Percentiles rank a stretch among this genome's conserved stretches.
Conservation (phyloP, 2,329 filamentous ascomycete species). For the Alternaria arbusti region DNA sequence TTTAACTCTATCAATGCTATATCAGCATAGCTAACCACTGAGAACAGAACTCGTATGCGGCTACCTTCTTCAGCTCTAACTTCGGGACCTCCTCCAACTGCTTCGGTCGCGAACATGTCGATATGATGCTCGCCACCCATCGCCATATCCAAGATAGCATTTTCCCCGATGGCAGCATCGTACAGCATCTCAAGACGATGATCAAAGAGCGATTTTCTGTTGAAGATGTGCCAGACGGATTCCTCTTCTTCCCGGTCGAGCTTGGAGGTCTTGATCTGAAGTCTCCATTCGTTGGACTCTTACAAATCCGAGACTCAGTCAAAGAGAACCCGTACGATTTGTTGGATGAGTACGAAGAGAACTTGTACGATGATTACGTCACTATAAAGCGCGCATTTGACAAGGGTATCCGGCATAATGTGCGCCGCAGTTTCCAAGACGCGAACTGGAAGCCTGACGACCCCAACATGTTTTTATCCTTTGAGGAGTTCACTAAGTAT, state of each 20-base stretch:
- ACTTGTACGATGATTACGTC: slow-evolving; percentile 46
- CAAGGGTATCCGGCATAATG: slow-evolving; percentile 17
- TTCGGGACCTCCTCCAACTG: slow-evolving; percentile 61
- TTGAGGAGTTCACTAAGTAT: slow-evolving; percentile 32
- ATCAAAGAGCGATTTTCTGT: slow-evolving; percentile 61
- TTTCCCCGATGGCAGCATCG: slow-evolving; percentile 49
- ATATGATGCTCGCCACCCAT: slow-evolving; percentile 60
- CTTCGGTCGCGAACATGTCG: slow-evolving; percentile 59
- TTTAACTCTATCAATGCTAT: too few relatives aligned
- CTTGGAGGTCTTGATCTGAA: slow-evolving; percentile 59
- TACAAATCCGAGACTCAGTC: slow-evolving; percentile 51
- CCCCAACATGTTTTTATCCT: slow-evolving; percentile 33
- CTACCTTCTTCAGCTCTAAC: slow-evolving; percentile 60
- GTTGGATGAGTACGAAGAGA: slow-evolving; percentile 52
- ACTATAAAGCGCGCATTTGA: slow-evolving; percentile 38
- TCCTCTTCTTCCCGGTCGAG: slow-evolving; percentile 61
- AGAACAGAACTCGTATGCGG: slow-evolving; percentile 61
- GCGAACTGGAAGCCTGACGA: slow-evolving; percentile 17
- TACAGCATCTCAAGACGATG: slow-evolving; percentile 51
- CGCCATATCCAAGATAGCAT: slow-evolving; percentile 57
- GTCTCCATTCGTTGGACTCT: slow-evolving; percentile 58
- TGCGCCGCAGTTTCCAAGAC: slow-evolving; percentile 7
- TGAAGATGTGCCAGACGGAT: slow-evolving; percentile 56
- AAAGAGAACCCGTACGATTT: slow-evolving; percentile 47
- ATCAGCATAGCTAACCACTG: too few relatives aligned